A percentile compares a stretch with the other conserved stretches of the same genome.
Evolutionary conservation across 2,329 filamentous ascomycete species (phyloP).

Genomic region (Colletotrichum sp.): DNA sequence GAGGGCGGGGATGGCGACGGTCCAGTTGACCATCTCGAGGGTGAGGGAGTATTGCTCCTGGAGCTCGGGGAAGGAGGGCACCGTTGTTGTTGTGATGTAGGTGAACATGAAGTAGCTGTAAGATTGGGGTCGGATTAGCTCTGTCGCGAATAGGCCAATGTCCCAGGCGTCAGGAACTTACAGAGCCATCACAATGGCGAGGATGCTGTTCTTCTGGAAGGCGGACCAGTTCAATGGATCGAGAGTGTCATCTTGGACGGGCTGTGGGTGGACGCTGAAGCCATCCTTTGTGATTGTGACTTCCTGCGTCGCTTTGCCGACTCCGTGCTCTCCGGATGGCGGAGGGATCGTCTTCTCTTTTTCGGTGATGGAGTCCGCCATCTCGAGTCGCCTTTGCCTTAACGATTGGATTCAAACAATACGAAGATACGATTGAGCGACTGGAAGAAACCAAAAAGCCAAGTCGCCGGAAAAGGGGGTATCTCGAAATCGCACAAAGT

Average conservation of each 20-base stretch:
- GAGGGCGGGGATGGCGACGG: constrained; percentile 55
- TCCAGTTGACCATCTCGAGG: constrained; percentile 58
- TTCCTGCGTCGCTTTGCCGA: constrained; percentile 17
- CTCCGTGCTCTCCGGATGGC: neutral
- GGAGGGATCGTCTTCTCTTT: neutral
- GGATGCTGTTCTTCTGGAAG: constrained; percentile 50
- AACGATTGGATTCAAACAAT: neutral
- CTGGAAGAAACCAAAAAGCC: neutral
- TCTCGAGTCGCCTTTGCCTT: neutral
- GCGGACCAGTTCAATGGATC: constrained; percentile 61
- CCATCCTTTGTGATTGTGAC: constrained; percentile 26
- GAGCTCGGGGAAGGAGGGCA: constrained; percentile 56
- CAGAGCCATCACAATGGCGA: constrained; percentile 59
- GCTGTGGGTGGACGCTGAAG: constrained; percentile 40
- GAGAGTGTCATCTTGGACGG: constrained; percentile 42
- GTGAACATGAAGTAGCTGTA: constrained; percentile 61
- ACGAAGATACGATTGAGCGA: neutral
- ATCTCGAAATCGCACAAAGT: neutral
- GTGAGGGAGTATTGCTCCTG: constrained; percentile 49
- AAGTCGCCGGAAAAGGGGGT: neutral
- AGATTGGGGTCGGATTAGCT: neutral
- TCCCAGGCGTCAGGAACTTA: constrained; percentile 30
- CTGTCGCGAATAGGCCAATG: neutral
- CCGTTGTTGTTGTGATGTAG: constrained; percentile 61
- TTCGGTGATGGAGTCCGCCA: constrained; percentile 8